Evolutionary conservation across 1,284 basidiomycete species (phyloP), one percentile per base, ranked within the genome.

Genomic region (Dichomitus squalens): DNA sequence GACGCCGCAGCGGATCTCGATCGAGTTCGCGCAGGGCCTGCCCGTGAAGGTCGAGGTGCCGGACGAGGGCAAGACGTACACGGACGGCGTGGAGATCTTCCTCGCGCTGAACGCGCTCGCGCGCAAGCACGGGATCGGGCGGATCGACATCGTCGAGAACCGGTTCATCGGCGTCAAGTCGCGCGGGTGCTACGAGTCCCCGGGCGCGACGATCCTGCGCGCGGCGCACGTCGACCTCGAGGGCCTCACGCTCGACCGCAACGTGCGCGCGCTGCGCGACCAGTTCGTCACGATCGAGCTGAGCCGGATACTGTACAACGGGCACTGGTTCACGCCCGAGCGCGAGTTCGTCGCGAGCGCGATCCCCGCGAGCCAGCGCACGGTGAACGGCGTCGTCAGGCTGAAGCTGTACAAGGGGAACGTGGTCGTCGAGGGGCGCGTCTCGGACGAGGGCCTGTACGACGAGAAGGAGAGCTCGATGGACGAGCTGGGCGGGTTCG

Each of bases 91-190:
- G 53, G 95, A 98, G 29, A 88, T 99, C 71, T 99, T 99, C 88
- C 79, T 93, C 66, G 83, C 84, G 12, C 87, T 99, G 70, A 99
- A 99, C 79, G 81, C 90, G 4, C 87, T 98, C 61, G 96, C 92
- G 31, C 85, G 96, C 67, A 94, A 92, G 73, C 95, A 99, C 78
- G 97, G 96, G 67, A 85, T 99, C 66, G 96, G 96, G 48, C 88
- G 96, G 61, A 91, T 98, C 76, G 96, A 99, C 76, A 98, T 99
- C 72, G 97, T 99, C 70, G 96, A 99, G 81, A 99, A 99, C 82
- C 87, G 96, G 55, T 98, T 98, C 82, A 98, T 99, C 74, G 96
- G 96, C 63, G 96, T 99, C 74, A 99, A 99, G 79, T 95, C 92
- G 55, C 92, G 96, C 55, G 96, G 96, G 35, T 99, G 97, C 80